Evolutionary conservation across 2,329 filamentous ascomycete species (phyloP).

Genomic region (Claviceps pazoutovae): DNA sequence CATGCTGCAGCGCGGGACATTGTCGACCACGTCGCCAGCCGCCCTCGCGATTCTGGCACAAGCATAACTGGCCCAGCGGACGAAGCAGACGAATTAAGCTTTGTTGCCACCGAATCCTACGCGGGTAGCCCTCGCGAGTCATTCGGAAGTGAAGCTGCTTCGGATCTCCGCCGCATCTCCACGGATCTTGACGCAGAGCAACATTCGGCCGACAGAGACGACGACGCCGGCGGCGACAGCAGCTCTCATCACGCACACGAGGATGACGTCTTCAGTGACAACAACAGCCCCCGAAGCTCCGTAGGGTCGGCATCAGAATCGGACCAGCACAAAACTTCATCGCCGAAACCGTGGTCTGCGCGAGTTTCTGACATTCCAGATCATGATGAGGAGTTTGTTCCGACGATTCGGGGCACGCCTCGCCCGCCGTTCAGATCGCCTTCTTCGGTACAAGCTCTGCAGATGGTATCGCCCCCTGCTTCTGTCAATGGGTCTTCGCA

Average conservation of each 20-base stretch:
- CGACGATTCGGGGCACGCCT: slow-evolving; percentile 42
- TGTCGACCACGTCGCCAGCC: slow-evolving; percentile 24
- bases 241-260: slow-evolving; percentile 38
- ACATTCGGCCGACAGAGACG: slow-evolving; percentile 10
- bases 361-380: slow-evolving; percentile 38
- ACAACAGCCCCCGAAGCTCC: slow-evolving; percentile 42
- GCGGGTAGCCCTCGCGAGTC: slow-evolving; percentile 9
- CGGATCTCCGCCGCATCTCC: slow-evolving; percentile 8
- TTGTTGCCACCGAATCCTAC: slow-evolving; percentile 14
- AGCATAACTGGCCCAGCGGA: slow-evolving; percentile 6
- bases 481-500: slow-evolving; percentile 43
- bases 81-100: slow-evolving; percentile 11
- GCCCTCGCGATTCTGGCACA: slow-evolving; percentile 13
- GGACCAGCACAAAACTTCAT: slow-evolving; percentile 19
- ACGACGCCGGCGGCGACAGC: slow-evolving; percentile 25
- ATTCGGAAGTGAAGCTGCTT: slow-evolving; percentile 12
- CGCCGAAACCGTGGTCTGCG: slow-evolving; percentile 18
- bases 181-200: slow-evolving; percentile 8
- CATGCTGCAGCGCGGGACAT: slow-evolving; percentile 38
- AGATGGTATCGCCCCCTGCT: slow-evolving; percentile 53
- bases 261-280: slow-evolving; percentile 45
- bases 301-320: slow-evolving; percentile 33
- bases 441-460: slow-evolving; percentile 54
- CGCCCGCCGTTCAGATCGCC: slow-evolving; percentile 56
- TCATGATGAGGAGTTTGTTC: slow-evolving; percentile 31